Base-by-base conservation (phyloP, 176 grass and related monocot genomes). In the Otatea glauca region DNA sequence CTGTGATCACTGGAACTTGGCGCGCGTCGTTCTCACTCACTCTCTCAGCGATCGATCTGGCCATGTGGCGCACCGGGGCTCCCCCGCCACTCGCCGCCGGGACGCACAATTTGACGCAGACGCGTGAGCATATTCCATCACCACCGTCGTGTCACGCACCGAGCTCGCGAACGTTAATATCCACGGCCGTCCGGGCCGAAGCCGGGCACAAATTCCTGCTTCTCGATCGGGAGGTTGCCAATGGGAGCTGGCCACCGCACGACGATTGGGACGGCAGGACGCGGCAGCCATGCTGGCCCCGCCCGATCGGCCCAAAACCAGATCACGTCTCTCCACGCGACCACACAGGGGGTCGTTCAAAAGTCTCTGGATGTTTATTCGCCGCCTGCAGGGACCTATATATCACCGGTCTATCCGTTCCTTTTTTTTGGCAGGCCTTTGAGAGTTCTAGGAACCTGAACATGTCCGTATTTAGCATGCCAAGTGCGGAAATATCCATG, bases 301-400 rank as follows among this genome's bases (percentile, higher is more conserved):
- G 39, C 16, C 23, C 25, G 39, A 16, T 35, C 18, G 51, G 41
- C 21, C 29, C 29, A 54, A 72, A 86, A 86, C 9, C 34, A 34
- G 3, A 49, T 27, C 84, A 86, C 68, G 68, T 17, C 76, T 86
- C 84, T 53, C 32, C 23, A 5, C 20, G 16, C 58, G n/a, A 35
- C 68, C 84, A 66, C 84, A 80, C 23, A 29, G 27, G 0, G 5
- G 43, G 1, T 18, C 50, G 7, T 21, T 3, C n/a, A 37, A 70
- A 54, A 44, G 56, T 73, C 15, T 17, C 76, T 2, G 44, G 58
- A 65, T 63, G 39, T 62, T 79, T 79, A 24, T 86, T 78, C 83
- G 12, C 24, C 34, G 23, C 53, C 12, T 35, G 29, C 21, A 29
- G 47, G 18, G 9, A 11, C 18, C 3, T 44, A 72, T n/a, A 34